Conservation (phyloP, 306 rosid genomes). For the Cyclanthera cordifolia region DNA sequence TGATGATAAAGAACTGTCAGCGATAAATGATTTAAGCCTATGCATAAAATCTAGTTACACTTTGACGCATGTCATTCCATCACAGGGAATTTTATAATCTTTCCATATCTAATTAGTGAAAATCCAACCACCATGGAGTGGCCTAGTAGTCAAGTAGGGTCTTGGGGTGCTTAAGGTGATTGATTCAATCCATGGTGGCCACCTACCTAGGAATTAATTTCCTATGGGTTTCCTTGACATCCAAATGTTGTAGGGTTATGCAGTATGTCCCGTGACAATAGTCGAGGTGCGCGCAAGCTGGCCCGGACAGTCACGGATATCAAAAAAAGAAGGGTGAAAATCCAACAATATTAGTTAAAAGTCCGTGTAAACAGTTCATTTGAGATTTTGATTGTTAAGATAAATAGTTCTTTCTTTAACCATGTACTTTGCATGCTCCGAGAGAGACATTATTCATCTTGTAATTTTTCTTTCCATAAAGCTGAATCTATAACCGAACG, state of each 20-base stretch:
- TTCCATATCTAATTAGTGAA: background rate
- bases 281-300: too few relatives aligned
- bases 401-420: background rate
- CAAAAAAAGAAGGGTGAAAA: too few relatives aligned
- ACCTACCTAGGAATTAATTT: too few relatives aligned
- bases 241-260: too few relatives aligned
- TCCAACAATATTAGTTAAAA: background rate
- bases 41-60: background rate
- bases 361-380: background rate
- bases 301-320: too few relatives aligned
- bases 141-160: too few relatives aligned
- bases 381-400: background rate
- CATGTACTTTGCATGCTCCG: background rate
- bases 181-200: too few relatives aligned
- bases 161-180: too few relatives aligned
- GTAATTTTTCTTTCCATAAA: background rate
- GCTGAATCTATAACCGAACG: background rate
- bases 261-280: too few relatives aligned
- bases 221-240: too few relatives aligned
- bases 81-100: background rate
- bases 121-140: too few relatives aligned
- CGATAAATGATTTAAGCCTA: background rate
- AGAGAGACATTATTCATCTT: background rate
- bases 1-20: background rate
- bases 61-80: background rate